A percentile compares a stretch with the other conserved stretches of the same genome.
Conservation (phyloP, 257 asterid genomes). For the Petunia secreta region DNA sequence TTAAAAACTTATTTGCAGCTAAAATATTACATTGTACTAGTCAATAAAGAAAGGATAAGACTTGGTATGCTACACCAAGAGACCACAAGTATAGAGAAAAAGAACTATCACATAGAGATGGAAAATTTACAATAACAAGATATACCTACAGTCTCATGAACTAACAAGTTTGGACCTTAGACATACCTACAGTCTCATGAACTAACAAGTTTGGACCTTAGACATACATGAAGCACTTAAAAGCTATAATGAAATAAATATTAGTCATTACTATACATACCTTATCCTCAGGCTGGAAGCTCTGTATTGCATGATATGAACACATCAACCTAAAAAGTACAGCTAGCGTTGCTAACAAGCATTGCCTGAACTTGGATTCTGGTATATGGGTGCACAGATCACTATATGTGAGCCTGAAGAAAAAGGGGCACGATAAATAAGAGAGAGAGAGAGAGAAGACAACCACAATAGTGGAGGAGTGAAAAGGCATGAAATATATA, state of each 20-base stretch:
- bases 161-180: constrained; percentile 1
- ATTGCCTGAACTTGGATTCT: constrained; percentile 92
- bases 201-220: constrained; percentile 6
- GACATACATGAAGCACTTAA: constrained; percentile 10
- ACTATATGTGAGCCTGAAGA: constrained; percentile 91
- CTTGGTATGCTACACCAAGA: constrained; percentile 19
- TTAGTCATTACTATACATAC: constrained; percentile 42
- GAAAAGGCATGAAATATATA: constrained; percentile 34
- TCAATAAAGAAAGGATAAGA: neutral
- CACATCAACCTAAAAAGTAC: constrained; percentile 91
- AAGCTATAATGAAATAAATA: neutral
- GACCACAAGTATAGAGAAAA: constrained; percentile 18
- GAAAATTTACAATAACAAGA: constrained; percentile 6
- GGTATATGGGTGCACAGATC: constrained; percentile 91
- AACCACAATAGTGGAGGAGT: constrained; percentile 30
- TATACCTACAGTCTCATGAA: neutral
- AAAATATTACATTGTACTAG: neutral
- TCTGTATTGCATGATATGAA: constrained; percentile 79
- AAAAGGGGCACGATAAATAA: constrained; percentile 25
- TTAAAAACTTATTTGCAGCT: constrained; percentile 14
- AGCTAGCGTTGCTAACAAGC: constrained; percentile 81
- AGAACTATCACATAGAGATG: neutral
- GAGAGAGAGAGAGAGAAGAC: constrained; percentile 34
- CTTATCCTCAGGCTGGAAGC: constrained; percentile 75
- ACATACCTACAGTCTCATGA: neutral